These are phyloP conservation scores for Pythium aristosporum DNA, from an alignment of 352 stramenopile species.

Conservation along the genomic window DNA sequence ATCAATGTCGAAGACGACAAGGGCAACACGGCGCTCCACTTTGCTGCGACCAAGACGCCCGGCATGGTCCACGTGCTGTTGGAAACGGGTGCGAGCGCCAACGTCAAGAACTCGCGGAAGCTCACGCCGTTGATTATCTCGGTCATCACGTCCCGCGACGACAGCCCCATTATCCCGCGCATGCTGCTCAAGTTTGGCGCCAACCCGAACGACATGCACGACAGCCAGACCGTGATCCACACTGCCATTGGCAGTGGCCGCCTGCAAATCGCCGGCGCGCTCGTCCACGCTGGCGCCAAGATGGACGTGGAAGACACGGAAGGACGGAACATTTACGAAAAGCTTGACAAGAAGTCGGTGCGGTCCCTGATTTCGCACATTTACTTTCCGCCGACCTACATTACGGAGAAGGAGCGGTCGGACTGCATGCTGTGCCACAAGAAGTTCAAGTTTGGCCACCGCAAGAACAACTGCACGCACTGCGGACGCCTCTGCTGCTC, in stretches of 20 bases:
- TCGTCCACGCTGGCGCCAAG: constrained; percentile 82
- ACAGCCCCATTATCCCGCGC: constrained; percentile 80
- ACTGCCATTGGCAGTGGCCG: constrained; percentile 63
- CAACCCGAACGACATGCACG: constrained; percentile 89
- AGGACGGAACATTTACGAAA: constrained; percentile 84
- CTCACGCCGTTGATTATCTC: constrained; percentile 86
- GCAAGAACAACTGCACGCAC: constrained; percentile 87
- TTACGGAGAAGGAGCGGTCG: constrained; percentile 79
- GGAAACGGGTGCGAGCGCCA: constrained; percentile 76
- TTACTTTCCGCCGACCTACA: constrained; percentile 87
- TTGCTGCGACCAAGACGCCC: constrained; percentile 83
- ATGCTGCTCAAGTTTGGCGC: constrained; percentile 88
- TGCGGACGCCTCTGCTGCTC: constrained; percentile 75
- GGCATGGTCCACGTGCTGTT: constrained; percentile 81
- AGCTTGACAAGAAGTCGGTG: constrained; percentile 68
- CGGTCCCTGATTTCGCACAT: constrained; percentile 79
- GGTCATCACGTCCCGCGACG: constrained; percentile 83
- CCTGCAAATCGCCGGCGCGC: constrained; percentile 74
- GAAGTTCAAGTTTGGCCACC: constrained; percentile 85
- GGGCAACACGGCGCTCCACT: constrained; percentile 84
- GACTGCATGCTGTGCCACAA: constrained; percentile 86
- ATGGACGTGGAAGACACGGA: constrained; percentile 87
- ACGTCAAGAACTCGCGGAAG: constrained; percentile 86
- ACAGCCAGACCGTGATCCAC: constrained; percentile 86
- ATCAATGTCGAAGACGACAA: constrained; percentile 88